These are phyloP conservation scores for Metschnikowia koreensis DNA, from an alignment of 805 yeast genomes.

Conservation along the genomic window DNA sequence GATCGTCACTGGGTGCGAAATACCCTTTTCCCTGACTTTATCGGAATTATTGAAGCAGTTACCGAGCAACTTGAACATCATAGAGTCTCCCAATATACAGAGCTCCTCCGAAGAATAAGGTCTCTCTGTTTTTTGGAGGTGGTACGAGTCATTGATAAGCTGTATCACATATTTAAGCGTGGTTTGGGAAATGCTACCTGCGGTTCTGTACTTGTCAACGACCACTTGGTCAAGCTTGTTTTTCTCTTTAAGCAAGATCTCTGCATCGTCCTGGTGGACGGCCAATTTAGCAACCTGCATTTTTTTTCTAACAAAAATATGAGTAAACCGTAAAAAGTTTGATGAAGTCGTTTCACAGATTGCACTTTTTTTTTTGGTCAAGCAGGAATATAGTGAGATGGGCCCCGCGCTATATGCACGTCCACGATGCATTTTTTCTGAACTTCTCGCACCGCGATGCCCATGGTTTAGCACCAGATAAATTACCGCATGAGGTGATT, in stretches of 20 bases:
- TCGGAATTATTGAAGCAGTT: conserved; percentile 57
- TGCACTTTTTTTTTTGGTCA: not conserved
- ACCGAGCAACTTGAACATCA: conserved; percentile 57
- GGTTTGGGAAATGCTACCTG: conserved; percentile 87
- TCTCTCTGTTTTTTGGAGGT: conserved; percentile 46
- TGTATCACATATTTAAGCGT: conserved; percentile 63
- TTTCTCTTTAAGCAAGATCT: conserved; percentile 66
- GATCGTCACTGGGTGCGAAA: conserved; percentile 86
- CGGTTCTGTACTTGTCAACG: conserved; percentile 79
- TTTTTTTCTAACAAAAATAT: not conserved
- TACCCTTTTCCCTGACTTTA: conserved; percentile 77
- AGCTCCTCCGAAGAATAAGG: conserved; percentile 63
- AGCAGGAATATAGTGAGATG: conserved; percentile 15
- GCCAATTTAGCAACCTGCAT: conserved; percentile 80
- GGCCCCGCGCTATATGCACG: conserved; percentile 13
- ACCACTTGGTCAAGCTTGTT: conserved; percentile 62
- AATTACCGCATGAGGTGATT: not conserved
- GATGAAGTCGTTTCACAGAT: no score
- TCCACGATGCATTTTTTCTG: conserved; percentile 1
- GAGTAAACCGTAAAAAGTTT: no score
- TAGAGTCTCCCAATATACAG: conserved; percentile 80
- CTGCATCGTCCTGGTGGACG: conserved; percentile 71
- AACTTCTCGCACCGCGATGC: not conserved
- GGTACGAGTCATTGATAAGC: conserved; percentile 74
- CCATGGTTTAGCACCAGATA: not conserved